Base-by-base conservation (phyloP, 495 filamentous ascomycete genomes). In the Annulohypoxylon nitens region DNA sequence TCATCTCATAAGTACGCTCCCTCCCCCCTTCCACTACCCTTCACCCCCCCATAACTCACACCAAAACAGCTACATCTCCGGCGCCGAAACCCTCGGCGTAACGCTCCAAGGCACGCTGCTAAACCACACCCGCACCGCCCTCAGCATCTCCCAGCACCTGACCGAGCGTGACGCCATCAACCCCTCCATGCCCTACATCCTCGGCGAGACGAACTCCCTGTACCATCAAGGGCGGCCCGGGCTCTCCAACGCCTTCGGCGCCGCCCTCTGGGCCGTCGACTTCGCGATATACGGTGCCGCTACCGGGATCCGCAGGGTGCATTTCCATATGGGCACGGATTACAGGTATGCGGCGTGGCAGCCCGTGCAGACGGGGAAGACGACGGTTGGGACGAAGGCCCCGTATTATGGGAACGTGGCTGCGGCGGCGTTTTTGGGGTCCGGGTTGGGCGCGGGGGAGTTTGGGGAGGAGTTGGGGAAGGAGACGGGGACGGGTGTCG, bases 231-330 rank as follows among this genome's bases (percentile, higher is more conserved):
- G 90, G 62, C 82, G 81, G 1, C 87, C 87, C 0, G 90, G 89
- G 0, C 81, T 92, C 11, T 90, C 89, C 43, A 90, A 92, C 80
- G 83, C 88, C 2, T 93, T 92, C 78, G 91, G 90, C 51, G 90
- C 90, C 11, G 89, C 90, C 0, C 86, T 92, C 34, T 93, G 90
- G 91, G 87, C 82, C 37, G 75, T 91, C 10, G 90, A 93, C 75
- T 92, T 91, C 82, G 87, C 86, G 71, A 81, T 91, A 14, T 87
- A 86, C 73, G 83, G 83, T 57, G 90, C 89, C 3, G 80, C 84
- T 8, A 83, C 84, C 7, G 86, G 85, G 34, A 88, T 92, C 82
- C 79, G 79, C 11, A 84, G 89, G 50, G 83, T 89, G 6, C 88
- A 91, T 73, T 90, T 92, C 87, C 91, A 93, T 76, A 84, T 87